These are phyloP conservation scores for Hemisphaericaspora subhashii DNA, from an alignment of 1,139 yeast species.

Conservation along the genomic window DNA sequence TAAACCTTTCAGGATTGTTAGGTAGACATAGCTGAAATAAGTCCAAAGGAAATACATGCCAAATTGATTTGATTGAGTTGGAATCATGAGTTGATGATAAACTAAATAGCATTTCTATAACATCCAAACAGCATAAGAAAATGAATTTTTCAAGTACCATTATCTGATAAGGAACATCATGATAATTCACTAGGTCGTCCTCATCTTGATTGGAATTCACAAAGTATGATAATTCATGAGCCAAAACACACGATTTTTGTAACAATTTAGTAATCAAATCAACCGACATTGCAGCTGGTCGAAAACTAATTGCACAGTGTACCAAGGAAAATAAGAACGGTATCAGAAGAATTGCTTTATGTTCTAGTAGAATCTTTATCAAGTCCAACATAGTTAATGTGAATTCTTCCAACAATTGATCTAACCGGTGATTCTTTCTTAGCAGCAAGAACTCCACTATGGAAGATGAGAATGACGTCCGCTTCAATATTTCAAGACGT, in stretches of 20 bases:
- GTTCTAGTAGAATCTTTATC: constrained; percentile 25
- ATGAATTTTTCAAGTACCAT: constrained; percentile 50
- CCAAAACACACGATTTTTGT: constrained; percentile 19
- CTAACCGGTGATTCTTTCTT: constrained; percentile 44
- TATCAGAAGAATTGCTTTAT: constrained; percentile 34
- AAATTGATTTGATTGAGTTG: constrained; percentile 21
- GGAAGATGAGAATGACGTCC: constrained; percentile 33
- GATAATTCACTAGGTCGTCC: constrained; percentile 36
- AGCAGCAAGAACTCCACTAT: constrained; percentile 39
- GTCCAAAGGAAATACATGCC: constrained; percentile 25
- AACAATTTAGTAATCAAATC: constrained; percentile 26
- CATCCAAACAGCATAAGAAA: constrained; percentile 53
- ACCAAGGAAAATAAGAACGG: constrained; percentile 58
- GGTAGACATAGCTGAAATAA: constrained; percentile 35
- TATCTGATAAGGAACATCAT: constrained; percentile 40
- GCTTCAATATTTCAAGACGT: constrained; percentile 28
- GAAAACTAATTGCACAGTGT: constrained; percentile 52
- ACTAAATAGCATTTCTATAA: constrained; percentile 43
- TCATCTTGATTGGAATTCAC: constrained; percentile 29
- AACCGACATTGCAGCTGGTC: constrained; percentile 54
- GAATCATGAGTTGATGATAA: constrained; percentile 26
- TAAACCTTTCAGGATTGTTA: constrained; percentile 41
- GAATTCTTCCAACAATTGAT: constrained; percentile 40
- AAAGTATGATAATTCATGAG: constrained; percentile 22
- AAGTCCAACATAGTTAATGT: constrained; percentile 40